Base-by-base conservation (phyloP, 108 stramenopile species). In the Conticribra weissflogii region DNA sequence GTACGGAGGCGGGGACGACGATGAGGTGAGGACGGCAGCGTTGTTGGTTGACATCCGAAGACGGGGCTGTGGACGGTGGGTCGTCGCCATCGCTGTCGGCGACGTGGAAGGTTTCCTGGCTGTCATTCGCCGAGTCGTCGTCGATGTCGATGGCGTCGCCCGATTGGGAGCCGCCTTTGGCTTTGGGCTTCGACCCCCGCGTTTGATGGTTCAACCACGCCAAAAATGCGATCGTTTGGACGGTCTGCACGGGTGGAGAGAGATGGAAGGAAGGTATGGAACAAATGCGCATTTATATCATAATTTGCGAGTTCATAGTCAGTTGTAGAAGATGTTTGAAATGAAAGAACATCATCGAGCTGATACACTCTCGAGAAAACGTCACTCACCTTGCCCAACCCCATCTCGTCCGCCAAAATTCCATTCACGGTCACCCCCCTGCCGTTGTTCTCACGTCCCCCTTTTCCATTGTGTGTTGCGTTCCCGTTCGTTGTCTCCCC, bases 381-480 rank as follows among this genome's bases (percentile, higher is more conserved):
- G 50, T 19, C 4, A 0, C 68, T 32, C 58, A 70, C 68, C 59
- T 81, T 81, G 31, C 89, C 94, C 48, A 94, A 75, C 22, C 98
- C 96, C 96, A 98, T 97, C 72, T 98, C 98, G 68, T 98, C 98
- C 2, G 97, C 97, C 59, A 99, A 83, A 41, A 99, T 91, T 18
- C 98, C 98, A 83, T 98, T 98, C 60, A 98, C 89, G 61, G 83
- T 86, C 72, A 62, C 54, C 47, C 70, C 71, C 16, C 67, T 61
- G 25, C 56, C 57, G 59, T 82, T 80, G n/a, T 28, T 55, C 52
- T 18, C 80, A 58, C 59, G 66, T 64, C 0, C 33, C 30, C 1
- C 64, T 56, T n/a, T n/a, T n/a, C n/a, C n/a, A n/a, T n/a, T n/a
- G n/a, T n/a, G n/a, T n/a, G n/a, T n/a, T n/a, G n/a, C n/a, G n/a